Conservation (phyloP, 441 rosid genomes). For the Erodium chrysanthum region DNA sequence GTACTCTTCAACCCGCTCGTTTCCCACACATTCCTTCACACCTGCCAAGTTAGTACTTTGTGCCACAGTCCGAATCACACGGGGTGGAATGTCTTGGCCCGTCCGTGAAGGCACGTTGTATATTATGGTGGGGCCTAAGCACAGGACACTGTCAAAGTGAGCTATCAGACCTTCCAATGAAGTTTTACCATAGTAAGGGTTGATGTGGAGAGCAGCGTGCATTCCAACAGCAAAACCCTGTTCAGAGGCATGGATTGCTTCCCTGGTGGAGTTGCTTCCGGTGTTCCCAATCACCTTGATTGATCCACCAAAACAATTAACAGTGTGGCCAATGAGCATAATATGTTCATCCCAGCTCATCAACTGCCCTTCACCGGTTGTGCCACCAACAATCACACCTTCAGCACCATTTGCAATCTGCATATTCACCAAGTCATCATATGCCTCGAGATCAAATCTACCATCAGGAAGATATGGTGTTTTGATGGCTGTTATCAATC, state of each 20-base stretch:
- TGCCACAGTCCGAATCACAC: conserved; percentile 39
- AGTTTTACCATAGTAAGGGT: conserved; percentile 84
- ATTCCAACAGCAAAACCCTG: conserved; percentile 90
- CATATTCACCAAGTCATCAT: conserved; percentile 55
- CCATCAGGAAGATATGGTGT: conserved; percentile 87
- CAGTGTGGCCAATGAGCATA: conserved; percentile 81
- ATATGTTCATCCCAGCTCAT: conserved; percentile 97
- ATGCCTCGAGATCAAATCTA: conserved; percentile 85
- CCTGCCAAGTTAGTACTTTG: conserved; percentile 57
- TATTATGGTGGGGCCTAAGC: conserved; percentile 76
- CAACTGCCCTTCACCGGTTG: conserved; percentile 84
- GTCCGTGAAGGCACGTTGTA: conserved; percentile 85
- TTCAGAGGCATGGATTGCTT: conserved; percentile 91
- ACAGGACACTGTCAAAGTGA: conserved; percentile 63
- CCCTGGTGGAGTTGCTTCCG: conserved; percentile 84
- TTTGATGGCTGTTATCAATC: conserved; percentile 75
- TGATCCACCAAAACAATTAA: conserved; percentile 62
- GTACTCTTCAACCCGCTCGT: conserved; percentile 53
- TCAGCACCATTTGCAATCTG: conserved; percentile 60
- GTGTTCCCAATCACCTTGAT: conserved; percentile 81
- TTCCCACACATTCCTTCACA: conserved; percentile 74
- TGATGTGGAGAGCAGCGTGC: conserved; percentile 88
- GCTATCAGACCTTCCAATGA: conserved; percentile 62
- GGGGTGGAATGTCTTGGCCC: conserved; percentile 77
- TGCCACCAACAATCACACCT: conserved; percentile 82